phyloP scores from a whole-genome alignment of 1,139 yeast species.

The Geotrichum australiense region DNA sequence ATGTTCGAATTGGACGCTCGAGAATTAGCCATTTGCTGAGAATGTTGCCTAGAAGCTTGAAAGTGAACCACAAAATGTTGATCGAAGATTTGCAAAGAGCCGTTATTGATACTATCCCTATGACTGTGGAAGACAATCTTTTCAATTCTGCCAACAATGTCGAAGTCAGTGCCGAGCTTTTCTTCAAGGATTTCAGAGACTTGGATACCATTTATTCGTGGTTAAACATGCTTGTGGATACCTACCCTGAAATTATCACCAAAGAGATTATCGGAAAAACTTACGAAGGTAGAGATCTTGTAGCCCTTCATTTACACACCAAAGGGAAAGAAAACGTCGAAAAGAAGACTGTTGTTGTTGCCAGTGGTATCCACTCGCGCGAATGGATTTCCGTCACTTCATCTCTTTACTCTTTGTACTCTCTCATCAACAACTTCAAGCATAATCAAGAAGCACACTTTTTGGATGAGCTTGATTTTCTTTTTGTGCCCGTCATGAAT shows the following conservation, averaged over 20 bases:
- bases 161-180: slow-evolving; percentile 33
- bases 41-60: slow-evolving; percentile 29
- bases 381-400: slow-evolving; percentile 84
- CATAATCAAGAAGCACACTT: slow-evolving; percentile 16
- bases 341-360: slow-evolving; percentile 66
- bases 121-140: slow-evolving; percentile 14
- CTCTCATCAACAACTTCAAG: slow-evolving; percentile 43
- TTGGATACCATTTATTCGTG: slow-evolving; percentile 64
- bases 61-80: slow-evolving; percentile 24
- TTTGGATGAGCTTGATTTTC: slow-evolving; percentile 52
- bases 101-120: slow-evolving; percentile 27
- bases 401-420: slow-evolving; percentile 54
- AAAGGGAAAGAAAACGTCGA: slow-evolving; percentile 37
- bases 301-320: slow-evolving; percentile 53
- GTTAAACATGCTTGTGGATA: slow-evolving; percentile 50
- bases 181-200: slow-evolving; percentile 66
- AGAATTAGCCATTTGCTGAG: slow-evolving; percentile 27
- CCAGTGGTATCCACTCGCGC: slow-evolving; percentile 84
- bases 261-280: slow-evolving; percentile 69
- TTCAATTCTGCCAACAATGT: slow-evolving; percentile 10
- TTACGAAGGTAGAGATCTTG: slow-evolving; percentile 62
- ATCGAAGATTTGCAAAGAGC: slow-evolving; percentile 31
- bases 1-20: slow-evolving; percentile 26
- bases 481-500: slow-evolving; percentile 74
- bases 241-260: slow-evolving; percentile 51